These are phyloP conservation scores for Debaryomyces tyrocola DNA, from an alignment of 805 yeast species.

Conservation along the genomic window DNA sequence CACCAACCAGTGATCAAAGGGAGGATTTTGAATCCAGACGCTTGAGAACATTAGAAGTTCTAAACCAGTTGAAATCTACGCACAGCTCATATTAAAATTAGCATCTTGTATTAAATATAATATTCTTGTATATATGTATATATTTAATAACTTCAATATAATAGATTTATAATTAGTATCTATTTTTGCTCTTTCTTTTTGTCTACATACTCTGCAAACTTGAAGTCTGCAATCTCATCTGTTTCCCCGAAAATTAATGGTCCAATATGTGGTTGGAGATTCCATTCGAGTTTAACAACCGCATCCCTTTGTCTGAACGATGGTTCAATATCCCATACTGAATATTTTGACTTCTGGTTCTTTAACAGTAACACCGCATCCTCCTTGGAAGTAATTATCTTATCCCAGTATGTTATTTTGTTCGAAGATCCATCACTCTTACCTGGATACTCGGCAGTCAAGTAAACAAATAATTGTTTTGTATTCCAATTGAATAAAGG, in stretches of 20 bases:
- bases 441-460: slow-evolving; percentile 80
- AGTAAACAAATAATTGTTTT: slow-evolving; percentile 88
- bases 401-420: slow-evolving; percentile 89
- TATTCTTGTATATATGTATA: slow-evolving; percentile 7
- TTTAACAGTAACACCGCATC: slow-evolving; percentile 57
- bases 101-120: slow-evolving; percentile 3
- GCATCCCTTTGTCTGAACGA: slow-evolving; percentile 65
- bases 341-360: slow-evolving; percentile 67
- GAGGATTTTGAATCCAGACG: slow-evolving; percentile 23
- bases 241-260: slow-evolving; percentile 68
- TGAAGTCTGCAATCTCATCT: slow-evolving; percentile 22
- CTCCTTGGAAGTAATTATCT: slow-evolving; percentile 59
- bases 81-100: neutral
- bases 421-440: slow-evolving; percentile 44
- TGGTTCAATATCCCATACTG: slow-evolving; percentile 81
- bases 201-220: slow-evolving; percentile 25
- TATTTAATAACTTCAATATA: neutral
- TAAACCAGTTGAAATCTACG: slow-evolving; percentile 12
- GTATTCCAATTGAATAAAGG: slow-evolving; percentile 95
- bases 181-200: slow-evolving; percentile 10
- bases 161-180: neutral
- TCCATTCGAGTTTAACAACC: slow-evolving; percentile 75
- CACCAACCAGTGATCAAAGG: slow-evolving; percentile 12
- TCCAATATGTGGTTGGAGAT: slow-evolving; percentile 90
- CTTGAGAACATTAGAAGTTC: slow-evolving; percentile 22